Conservation (phyloP, 2,329 filamentous ascomycete species). For the Diplocarpon mali region DNA sequence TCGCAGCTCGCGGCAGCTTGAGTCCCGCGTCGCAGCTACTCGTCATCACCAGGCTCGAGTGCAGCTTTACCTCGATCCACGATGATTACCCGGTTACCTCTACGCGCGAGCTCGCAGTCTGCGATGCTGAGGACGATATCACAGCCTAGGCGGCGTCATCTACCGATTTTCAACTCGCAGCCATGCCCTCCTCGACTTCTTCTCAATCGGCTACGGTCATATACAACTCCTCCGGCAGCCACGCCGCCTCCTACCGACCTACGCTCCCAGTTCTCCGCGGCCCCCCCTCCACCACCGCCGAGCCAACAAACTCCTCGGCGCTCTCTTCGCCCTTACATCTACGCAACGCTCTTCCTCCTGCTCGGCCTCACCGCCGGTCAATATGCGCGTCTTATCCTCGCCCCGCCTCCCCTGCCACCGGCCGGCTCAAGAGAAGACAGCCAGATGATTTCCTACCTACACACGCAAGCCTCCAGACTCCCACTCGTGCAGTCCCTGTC, state of each 20-base stretch:
- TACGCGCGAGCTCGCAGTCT: slow-evolving; percentile 1
- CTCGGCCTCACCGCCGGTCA: slow-evolving; percentile 32
- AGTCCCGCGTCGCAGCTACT: too few relatives aligned
- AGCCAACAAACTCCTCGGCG: slow-evolving; percentile 14
- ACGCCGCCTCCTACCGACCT: slow-evolving; percentile 12
- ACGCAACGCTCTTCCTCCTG: slow-evolving; percentile 30
- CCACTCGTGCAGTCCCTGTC: slow-evolving; percentile 37
- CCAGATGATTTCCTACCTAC: slow-evolving; percentile 32
- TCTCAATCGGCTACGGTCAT: slow-evolving; percentile 2
- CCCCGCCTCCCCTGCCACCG: slow-evolving; percentile 33
- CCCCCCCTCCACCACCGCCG: slow-evolving; percentile 4
- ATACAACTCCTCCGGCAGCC: slow-evolving; percentile 7
- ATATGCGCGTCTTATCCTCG: slow-evolving; percentile 31
- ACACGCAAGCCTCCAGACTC: slow-evolving; percentile 33
- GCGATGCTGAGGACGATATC: background rate
- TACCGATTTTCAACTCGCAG: background rate
- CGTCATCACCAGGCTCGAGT: too few relatives aligned
- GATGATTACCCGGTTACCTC: slow-evolving; percentile 12
- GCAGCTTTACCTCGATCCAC: background rate
- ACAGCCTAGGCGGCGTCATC: background rate
- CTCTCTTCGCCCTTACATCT: slow-evolving; percentile 25
- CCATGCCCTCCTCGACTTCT: background rate
- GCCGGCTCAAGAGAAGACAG: slow-evolving; percentile 33
- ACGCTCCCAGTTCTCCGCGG: slow-evolving; percentile 21
- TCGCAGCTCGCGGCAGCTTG: too few relatives aligned